Evolutionary conservation across 805 yeast species (phyloP), one percentile per base, ranked within the genome.

Genomic region (Monosporozyma siamensis): DNA sequence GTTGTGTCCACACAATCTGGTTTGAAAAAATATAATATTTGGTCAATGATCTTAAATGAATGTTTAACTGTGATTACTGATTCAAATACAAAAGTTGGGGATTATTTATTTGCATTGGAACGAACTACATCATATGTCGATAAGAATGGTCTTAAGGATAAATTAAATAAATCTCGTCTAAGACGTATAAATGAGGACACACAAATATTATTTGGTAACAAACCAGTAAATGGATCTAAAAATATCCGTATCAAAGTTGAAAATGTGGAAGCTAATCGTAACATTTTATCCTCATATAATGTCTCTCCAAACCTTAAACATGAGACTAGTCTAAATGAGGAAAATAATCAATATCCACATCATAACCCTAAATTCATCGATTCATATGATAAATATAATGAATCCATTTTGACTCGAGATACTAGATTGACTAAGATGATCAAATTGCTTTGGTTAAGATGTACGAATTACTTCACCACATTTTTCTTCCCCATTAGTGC

Each of bases 11-110:
- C 38, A 14, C 24, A 21, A 23, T 14, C 14, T 23, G 24, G 17
- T 17, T 15, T 4, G 14, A 24, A 23, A 5, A 24, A 24, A 15
- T 24, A 35, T 24, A 68, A 64, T 47, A 54, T 69, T 6, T 82
- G 89, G 89, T 66, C 74, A 0, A 66, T 74, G 4, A 69, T 82
- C 3, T 60, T 81, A 36, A 75, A 72, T 40, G 85, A 80, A 51
- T 77, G 86, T 53, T 61, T 78, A 7, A 59, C 68, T 40, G 71
- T 77, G 5, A 71, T 82, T 40, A 70, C 70, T 20, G 72, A 67
- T 38, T 68, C 74, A 4, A 70, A 75, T 30, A 60, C 67, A 6
- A 59, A 69, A 27, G 60, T 61, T 6, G 45, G 52, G 9, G 44
- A 44, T 9, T 61, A 59, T 41, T 44, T 59, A 39, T 43, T 45